Percentiles rank a stretch among this genome's conserved stretches.
These are phyloP conservation scores for Gracilaria gracilis DNA, from an alignment of 23 red algal genomes.

Conservation along the genomic window DNA sequence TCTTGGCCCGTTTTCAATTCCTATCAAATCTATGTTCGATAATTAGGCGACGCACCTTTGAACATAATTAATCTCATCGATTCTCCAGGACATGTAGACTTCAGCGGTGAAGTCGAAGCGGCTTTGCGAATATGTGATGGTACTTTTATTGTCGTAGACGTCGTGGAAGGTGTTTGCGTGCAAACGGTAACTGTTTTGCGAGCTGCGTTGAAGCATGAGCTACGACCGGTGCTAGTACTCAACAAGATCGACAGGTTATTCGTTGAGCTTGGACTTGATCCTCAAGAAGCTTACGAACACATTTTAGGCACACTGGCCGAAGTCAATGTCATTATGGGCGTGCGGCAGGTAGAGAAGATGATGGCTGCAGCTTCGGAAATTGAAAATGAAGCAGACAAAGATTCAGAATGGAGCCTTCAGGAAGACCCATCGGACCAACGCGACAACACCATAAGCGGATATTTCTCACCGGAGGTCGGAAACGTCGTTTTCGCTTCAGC, in stretches of 20 bases:
- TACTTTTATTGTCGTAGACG: constrained; percentile 92
- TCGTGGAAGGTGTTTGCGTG: constrained; percentile 96
- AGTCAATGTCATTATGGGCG: constrained; percentile 95
- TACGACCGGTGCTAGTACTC: constrained; percentile 91
- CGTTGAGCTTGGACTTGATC: constrained; percentile 75
- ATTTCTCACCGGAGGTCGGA: constrained; percentile 89
- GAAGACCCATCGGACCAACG: neutral
- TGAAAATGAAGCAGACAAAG: constrained; percentile 10
- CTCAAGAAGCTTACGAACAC: constrained; percentile 85
- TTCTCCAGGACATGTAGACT: constrained; percentile 98
- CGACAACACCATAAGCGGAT: constrained; percentile 50
- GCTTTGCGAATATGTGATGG: constrained; percentile 94
- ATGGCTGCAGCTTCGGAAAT: constrained; percentile 59
- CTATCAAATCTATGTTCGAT: neutral
- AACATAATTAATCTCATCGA: constrained; percentile 94
- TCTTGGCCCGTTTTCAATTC: neutral
- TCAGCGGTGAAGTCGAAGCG: constrained; percentile 93
- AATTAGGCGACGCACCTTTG: constrained; percentile 46
- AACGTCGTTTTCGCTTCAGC: constrained; percentile 99
- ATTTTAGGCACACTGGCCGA: constrained; percentile 84
- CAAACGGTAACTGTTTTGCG: constrained; percentile 93
- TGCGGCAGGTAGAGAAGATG: constrained; percentile 80
- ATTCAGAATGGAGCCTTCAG: constrained; percentile 61
- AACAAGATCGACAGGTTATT: constrained; percentile 98
- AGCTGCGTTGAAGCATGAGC: constrained; percentile 69